Percentiles rank a stretch among this genome's conserved stretches.
These are phyloP conservation scores for Sugiyamaella pinicola DNA, from an alignment of 1,139 yeast species.

Conservation along the genomic window DNA sequence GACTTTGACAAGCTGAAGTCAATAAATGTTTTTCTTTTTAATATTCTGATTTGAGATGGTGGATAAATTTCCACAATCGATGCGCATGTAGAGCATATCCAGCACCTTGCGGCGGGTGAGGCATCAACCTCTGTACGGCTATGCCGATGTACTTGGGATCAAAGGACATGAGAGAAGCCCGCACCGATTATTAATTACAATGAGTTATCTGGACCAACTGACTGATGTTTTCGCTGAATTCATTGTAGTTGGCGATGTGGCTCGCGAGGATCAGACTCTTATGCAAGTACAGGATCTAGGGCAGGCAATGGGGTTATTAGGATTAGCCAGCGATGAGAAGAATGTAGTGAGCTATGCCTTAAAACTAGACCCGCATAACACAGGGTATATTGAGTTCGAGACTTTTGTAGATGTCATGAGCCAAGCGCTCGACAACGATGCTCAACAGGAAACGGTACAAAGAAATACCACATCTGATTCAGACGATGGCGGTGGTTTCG, in stretches of 20 bases:
- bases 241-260: conserved; percentile 32
- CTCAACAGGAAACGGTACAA: not conserved
- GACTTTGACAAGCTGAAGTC: too few species aligned
- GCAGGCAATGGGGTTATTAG: conserved; percentile 34
- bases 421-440: conserved; percentile 4
- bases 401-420: conserved; percentile 8
- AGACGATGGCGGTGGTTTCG: conserved; percentile 6
- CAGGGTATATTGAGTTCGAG: conserved; percentile 38
- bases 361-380: conserved; percentile 32
- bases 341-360: conserved; percentile 11
- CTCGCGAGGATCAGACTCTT: conserved; percentile 32
- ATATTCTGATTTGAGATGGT: too few species aligned
- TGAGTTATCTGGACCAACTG: conserved; percentile 26
- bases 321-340: conserved; percentile 26
- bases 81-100: not conserved
- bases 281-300: conserved; percentile 29
- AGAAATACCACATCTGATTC: not conserved
- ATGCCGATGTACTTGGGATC: not conserved
- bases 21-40: too few species aligned
- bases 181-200: not conserved
- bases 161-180: not conserved
- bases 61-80: not conserved
- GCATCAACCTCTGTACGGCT: conserved; percentile 10
- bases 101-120: conserved; percentile 2
- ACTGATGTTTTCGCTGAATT: conserved; percentile 38